These are phyloP conservation scores for Cordyceps farinosa DNA, from an alignment of 2,329 filamentous ascomycete genomes.

Conservation along the genomic window DNA sequence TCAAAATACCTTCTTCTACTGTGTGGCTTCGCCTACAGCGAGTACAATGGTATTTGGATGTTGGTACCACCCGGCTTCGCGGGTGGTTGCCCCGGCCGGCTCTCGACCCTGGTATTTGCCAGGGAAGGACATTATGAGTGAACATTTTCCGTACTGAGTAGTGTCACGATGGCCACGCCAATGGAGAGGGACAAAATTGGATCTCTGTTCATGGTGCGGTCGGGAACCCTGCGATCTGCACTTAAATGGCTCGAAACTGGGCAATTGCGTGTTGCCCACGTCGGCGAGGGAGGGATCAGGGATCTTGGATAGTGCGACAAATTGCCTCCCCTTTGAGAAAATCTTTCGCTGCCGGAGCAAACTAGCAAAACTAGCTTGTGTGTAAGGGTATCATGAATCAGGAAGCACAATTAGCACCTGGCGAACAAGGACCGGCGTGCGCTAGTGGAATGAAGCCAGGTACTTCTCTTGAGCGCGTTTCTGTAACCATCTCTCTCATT, in stretches of 20 bases:
- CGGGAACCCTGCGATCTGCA: conserved; percentile 1
- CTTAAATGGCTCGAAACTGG: neutral
- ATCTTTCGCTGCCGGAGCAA: neutral
- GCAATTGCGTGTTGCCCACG: neutral
- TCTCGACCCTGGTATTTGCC: neutral
- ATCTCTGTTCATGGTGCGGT: neutral
- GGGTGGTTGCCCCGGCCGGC: neutral
- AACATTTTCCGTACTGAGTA: no score
- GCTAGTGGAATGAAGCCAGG: neutral
- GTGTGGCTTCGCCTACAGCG: neutral
- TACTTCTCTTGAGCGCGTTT: neutral
- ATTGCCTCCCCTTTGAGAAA: neutral
- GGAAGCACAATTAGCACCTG: neutral
- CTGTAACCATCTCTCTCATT: neutral
- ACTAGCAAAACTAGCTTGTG: neutral
- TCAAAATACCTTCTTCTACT: no score
- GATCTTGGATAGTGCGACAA: conserved; percentile 3
- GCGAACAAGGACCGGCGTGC: neutral
- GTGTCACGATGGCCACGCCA: no score
- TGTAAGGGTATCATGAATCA: conserved; percentile 1
- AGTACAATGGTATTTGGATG: neutral
- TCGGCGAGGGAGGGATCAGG: conserved; percentile 6
- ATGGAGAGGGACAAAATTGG: no score
- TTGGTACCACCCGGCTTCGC: neutral
- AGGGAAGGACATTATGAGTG: no score